Base-by-base conservation (phyloP, 1,284 basidiomycete species). In the Grifola frondosa region DNA sequence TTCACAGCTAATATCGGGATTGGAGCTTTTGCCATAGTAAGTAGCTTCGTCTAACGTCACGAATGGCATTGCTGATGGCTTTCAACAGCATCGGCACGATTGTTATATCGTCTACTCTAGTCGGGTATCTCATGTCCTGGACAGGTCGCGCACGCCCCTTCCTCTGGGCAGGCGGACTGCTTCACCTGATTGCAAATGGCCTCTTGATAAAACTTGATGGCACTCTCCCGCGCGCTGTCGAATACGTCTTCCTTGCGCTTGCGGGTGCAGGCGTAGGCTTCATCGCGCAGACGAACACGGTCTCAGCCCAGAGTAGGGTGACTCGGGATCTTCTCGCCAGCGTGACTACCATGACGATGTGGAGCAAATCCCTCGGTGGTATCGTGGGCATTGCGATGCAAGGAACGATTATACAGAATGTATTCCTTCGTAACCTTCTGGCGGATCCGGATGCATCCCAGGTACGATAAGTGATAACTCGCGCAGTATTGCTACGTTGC, bases 281-380 rank as follows among this genome's bases (percentile, higher is more conserved):
- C 24, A 42, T 48, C 19, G 42, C 35, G 19, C 46, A 48, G 46
- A 48, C 46, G 22, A 48, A 48, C 42, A 48, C 46, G 12, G 35
- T 48, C 17, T 38, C 46, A 10, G 46, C 46, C 3, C 46, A 48
- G 42, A 48, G 46, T 38, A 44, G 41, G 38, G 46, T 48, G 15
- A 11, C 30, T 22, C 31, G 42, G 17, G 41, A 37, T 30, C 37
- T 44, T 9, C 34, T 48, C 12, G 41, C 46, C 16, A 48, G 46
- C 20, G 42, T 48, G 26, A 48, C 46, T 16, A 48, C 46, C 8
- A 48, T 48, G 46, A 48, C 46, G n/a, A 43, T 44, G 46, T 48
- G 46, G 46, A 48, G 46, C 42, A 48, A 48, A 34, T 40, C 36
- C 23, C 42, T 48, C 12, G 46, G 46, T 19, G 46, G 46, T 13